phyloP scores from a whole-genome alignment of 2,329 filamentous ascomycete species.

The Apiospora phragmitis region DNA sequence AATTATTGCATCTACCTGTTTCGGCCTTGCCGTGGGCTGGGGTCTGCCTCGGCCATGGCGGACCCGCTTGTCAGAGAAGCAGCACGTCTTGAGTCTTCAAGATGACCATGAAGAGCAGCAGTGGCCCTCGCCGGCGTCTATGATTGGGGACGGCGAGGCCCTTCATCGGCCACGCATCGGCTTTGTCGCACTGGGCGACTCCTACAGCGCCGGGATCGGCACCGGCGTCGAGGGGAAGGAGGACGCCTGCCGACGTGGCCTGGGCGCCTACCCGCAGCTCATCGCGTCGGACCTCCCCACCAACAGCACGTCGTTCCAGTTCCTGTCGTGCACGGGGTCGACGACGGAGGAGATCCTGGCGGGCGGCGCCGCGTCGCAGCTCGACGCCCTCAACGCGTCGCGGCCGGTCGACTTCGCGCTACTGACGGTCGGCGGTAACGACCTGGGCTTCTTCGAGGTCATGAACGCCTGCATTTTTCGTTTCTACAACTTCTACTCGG shows the following conservation, averaged over 20 bases:
- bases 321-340: slow-evolving; percentile 49
- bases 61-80: not conserved
- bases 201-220: slow-evolving; percentile 50
- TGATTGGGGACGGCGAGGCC: not conserved
- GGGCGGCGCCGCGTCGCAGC: slow-evolving; percentile 37
- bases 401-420: slow-evolving; percentile 42
- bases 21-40: not conserved
- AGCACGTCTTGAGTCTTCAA: not conserved
- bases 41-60: not conserved
- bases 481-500: slow-evolving; percentile 49
- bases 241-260: slow-evolving; percentile 42
- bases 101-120: not conserved
- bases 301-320: slow-evolving; percentile 39
- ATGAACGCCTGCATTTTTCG: slow-evolving; percentile 52
- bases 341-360: slow-evolving; percentile 41
- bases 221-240: slow-evolving; percentile 42
- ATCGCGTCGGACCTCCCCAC: slow-evolving; percentile 39
- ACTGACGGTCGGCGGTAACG: slow-evolving; percentile 49
- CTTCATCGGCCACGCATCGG: slow-evolving; percentile 22
- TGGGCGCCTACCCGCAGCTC: slow-evolving; percentile 42
- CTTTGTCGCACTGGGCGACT: slow-evolving; percentile 47
- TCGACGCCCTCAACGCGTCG: slow-evolving; percentile 41
- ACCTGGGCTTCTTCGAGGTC: slow-evolving; percentile 50
- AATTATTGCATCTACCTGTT: not conserved
- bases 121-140: not conserved